Conservation (phyloP, 2,329 filamentous ascomycete genomes). For the Akanthomyces lecanii region DNA sequence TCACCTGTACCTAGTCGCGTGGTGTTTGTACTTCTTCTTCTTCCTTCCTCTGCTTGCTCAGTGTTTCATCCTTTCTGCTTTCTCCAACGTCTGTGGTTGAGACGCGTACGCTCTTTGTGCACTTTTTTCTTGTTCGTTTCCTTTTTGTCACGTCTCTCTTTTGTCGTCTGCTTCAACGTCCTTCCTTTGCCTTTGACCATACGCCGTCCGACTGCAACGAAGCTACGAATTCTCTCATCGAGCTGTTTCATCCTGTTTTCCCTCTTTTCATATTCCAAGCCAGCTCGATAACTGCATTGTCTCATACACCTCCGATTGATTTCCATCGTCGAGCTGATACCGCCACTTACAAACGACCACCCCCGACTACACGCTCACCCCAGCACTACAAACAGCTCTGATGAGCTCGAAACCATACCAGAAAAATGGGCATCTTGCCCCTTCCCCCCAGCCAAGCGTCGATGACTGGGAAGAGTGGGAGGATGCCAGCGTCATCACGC, state of each 20-base stretch:
- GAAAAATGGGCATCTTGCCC: conserved; percentile 20
- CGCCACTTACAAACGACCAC: background rate
- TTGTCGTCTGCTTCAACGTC: background rate
- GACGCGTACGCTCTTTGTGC: conserved; percentile 14
- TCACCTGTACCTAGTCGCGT: conserved; percentile 11
- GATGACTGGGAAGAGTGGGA: conserved; percentile 54
- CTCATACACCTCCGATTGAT: background rate
- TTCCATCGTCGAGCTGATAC: background rate
- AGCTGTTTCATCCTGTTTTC: conserved; percentile 17
- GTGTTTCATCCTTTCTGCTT: conserved; percentile 7
- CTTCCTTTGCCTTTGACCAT: conserved; percentile 1
- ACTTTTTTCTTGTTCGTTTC: conserved; percentile 3
- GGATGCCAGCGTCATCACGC: conserved; percentile 43
- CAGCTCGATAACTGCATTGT: background rate
- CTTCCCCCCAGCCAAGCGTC: conserved; percentile 20
- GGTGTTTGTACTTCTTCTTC: background rate
- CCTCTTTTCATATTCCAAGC: no score
- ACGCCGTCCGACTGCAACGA: background rate
- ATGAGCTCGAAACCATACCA: conserved; percentile 16
- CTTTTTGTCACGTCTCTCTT: background rate
- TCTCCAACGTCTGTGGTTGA: background rate
- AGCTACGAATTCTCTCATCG: conserved; percentile 11
- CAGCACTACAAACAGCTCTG: background rate
- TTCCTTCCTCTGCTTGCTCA: background rate
- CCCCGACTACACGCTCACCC: conserved; percentile 7